A percentile compares a stretch with the other conserved stretches of the same genome.
These are phyloP conservation scores for Arabidopsis thaliana DNA, from an alignment of 345 rosid species.

Conservation along the genomic window DNA sequence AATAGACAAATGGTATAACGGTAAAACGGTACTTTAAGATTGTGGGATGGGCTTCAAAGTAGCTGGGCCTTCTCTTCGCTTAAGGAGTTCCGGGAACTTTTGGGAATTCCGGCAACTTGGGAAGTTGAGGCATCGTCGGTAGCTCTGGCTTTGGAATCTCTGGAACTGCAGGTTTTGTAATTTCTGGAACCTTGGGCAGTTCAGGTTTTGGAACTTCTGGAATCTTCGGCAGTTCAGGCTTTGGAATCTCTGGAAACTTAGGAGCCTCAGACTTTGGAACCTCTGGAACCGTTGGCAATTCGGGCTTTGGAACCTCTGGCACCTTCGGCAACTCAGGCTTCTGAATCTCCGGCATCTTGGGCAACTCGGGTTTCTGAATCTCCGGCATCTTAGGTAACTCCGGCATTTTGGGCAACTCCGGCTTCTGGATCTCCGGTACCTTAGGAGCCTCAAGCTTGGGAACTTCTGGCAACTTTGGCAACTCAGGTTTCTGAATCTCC, in stretches of 20 bases:
- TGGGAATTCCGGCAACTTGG: constrained; percentile 44
- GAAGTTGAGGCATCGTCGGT: constrained; percentile 36
- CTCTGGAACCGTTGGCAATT: neutral
- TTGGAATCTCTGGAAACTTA: neutral
- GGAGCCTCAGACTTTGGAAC: constrained; percentile 9
- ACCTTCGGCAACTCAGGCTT: constrained; percentile 25
- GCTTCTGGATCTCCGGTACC: neutral
- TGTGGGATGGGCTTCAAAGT: constrained; percentile 10
- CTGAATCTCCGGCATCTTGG: constrained; percentile 12
- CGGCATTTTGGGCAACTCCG: neutral
- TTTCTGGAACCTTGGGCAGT: constrained; percentile 17
- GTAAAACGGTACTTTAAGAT: neutral
- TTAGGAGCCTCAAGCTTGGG: constrained; percentile 5
- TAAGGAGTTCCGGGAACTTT: constrained; percentile 31
- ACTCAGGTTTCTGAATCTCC: constrained; percentile 22
- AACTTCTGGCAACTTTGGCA: neutral
- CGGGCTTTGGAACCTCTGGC: neutral
- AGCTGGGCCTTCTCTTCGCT: constrained; percentile 8
- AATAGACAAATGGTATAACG: neutral
- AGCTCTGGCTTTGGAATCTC: constrained; percentile 38
- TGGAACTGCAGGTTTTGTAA: constrained; percentile 11
- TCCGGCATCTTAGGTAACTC: constrained; percentile 24
- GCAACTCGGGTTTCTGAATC: constrained; percentile 4
- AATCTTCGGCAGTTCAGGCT: neutral
- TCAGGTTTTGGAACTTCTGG: constrained; percentile 2